Base-by-base conservation (phyloP, 2,329 filamentous ascomycete species). In the Cryphonectria carpinicola region DNA sequence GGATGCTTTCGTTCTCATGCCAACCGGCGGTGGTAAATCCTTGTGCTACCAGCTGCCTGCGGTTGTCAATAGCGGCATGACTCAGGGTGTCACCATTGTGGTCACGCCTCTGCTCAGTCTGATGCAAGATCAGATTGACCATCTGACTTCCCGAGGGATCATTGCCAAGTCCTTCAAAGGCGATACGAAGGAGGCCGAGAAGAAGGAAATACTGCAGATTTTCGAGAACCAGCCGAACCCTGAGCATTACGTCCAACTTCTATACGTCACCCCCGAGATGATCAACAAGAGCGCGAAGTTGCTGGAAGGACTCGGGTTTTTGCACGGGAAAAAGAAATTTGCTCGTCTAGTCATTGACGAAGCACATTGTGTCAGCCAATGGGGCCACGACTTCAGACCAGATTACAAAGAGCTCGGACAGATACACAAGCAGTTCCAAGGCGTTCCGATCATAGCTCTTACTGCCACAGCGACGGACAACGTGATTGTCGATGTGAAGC, bases 281-380 rank as follows among this genome's bases (percentile, higher is more conserved):
- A 86, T 99, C 66, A 93, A 86, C 82, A 95, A 95, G 78, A 99
- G 91, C 78, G 80, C 86, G 58, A 82, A 83, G 2, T 92, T 98
- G 79, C 83, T 90, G 70, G 86, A 85, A 66, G 87, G 85, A 3
- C 85, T 99, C 73, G 82, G 88, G 66, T 84, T 84, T 2, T 84
- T 99, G n/a, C 87, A 97, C 79, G 80, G 81, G 19, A 89, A 89
- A 66, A 84, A 86, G 4, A 93, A 91, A 76, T 88, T 99, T 67
- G 95, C 97, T 22, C 90, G 96, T 37, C 89, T 99, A 65, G 96
- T 99, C 67, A 97, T 99, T 73, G 96, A 99, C 75, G 97, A 99
- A 82, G 96, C 96, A n/a, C 96, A 99, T 80, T 99, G 96, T 80
- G 95, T 99, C 37, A 98, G 96, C 80, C 95, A 99, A 84, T 99